Base-by-base conservation (phyloP, 2,329 filamentous ascomycete species). In the Raffaelea arxii region DNA sequence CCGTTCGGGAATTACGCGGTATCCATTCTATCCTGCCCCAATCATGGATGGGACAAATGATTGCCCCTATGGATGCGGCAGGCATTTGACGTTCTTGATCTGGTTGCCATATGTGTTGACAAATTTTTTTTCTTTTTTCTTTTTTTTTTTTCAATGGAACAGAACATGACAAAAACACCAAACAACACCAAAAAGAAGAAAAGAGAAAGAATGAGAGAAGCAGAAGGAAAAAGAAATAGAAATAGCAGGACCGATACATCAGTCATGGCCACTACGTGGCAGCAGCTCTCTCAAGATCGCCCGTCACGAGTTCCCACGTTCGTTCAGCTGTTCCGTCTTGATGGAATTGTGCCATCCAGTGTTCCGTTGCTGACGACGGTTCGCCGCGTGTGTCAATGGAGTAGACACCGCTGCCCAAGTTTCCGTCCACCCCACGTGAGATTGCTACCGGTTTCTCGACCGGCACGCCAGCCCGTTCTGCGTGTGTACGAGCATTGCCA, bases 391-490 rank as follows among this genome's bases (percentile, higher is more conserved):
- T 18, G 63, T 54, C 54, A 4, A 69, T 54, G 24, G 62, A 62
- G 53, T 69, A 69, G 12, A 65, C 60, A 6, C 68, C 66, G 46
- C 63, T 64, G 1, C 62, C 62, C 1, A 27, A 39, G 32, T 55
- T 49, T 6, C 62, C 62, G 32, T 67, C 59, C 3, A 55, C 56
- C 5, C 60, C 58, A 19, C 54, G 47, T 1, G 62, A 60, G 3
- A 59, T 49, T 3, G 38, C 46, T 2, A 62, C 52, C 5, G 56
- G 58, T 0, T 55, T 38, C 41, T 43, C 46, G 4, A 62, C 41
- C 2, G 53, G 49, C 3, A 62, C 56, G 5, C 58, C 57, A 6
- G 32, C 32, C 7, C 6, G 6, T 36, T 36, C 6, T 6, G 6
- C 14, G 18, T 35, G 21, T 50, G 23, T n/a, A n/a, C n/a, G n/a